These are phyloP conservation scores for Aphelidium insulamus DNA, from an alignment of 371 early-diverging fungal species.

Conservation along the genomic window DNA sequence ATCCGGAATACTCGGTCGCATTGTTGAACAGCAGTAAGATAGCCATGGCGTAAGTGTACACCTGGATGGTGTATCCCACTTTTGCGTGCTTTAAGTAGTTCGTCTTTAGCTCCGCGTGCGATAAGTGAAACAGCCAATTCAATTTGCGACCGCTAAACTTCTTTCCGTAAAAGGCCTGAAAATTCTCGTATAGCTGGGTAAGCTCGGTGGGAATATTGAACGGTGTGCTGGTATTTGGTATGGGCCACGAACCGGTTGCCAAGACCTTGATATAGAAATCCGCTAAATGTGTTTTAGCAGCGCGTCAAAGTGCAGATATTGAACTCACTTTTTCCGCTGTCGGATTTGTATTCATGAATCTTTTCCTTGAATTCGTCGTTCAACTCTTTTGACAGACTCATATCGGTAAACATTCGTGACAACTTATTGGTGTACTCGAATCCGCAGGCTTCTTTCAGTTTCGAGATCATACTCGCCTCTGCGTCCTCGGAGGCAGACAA, in stretches of 20 bases:
- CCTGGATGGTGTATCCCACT: constrained; percentile 45
- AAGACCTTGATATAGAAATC: constrained; percentile 74
- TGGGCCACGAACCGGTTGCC: constrained; percentile 76
- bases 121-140: constrained; percentile 77
- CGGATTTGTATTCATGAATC: constrained; percentile 16
- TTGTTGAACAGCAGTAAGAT: constrained; percentile 64
- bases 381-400: constrained; percentile 60
- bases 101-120: constrained; percentile 69
- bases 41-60: constrained; percentile 74
- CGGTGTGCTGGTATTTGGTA: constrained; percentile 41
- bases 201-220: constrained; percentile 67
- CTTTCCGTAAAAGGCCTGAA: constrained; percentile 55
- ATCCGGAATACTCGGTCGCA: constrained; percentile 28
- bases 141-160: constrained; percentile 66
- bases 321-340: not conserved
- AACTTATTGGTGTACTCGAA: constrained; percentile 77
- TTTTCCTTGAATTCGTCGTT: constrained; percentile 37
- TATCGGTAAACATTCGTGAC: constrained; percentile 79
- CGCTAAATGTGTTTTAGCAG: too few species aligned
- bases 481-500: constrained; percentile 58
- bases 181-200: constrained; percentile 48
- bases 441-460: constrained; percentile 71
- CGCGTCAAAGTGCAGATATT: constrained; percentile 3
- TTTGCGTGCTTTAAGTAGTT: constrained; percentile 40
- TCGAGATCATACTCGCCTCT: constrained; percentile 62